These are phyloP conservation scores for Bryum argenteum DNA, from an alignment of 225 moss, liverwort and hornwort species.

Conservation along the genomic window DNA sequence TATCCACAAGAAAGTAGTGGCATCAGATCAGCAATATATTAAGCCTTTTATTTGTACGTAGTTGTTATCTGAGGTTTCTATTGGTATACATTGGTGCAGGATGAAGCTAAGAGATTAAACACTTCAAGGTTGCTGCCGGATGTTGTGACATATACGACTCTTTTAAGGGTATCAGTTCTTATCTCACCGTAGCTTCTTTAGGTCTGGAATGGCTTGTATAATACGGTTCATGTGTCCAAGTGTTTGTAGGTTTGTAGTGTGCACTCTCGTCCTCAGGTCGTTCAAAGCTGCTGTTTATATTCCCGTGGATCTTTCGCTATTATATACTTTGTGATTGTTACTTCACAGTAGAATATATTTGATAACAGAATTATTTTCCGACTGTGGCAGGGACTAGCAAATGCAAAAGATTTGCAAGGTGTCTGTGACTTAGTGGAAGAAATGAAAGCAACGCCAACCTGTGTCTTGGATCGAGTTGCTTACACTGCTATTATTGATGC, in stretches of 20 bases:
- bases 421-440: conserved; percentile 66
- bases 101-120: conserved; percentile 75
- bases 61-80: conserved; percentile 46
- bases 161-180: conserved; percentile 67
- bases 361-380: conserved; percentile 14
- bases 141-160: conserved; percentile 92
- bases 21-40: not conserved
- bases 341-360: not conserved
- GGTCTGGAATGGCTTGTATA: conserved; percentile 3
- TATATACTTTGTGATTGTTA: conserved; percentile 1
- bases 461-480: conserved; percentile 92
- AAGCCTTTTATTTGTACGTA: conserved; percentile 15
- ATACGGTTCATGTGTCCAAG: not conserved
- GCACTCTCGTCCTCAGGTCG: conserved; percentile 12
- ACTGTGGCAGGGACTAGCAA: conserved; percentile 68
- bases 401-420: conserved; percentile 52
- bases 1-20: conserved; percentile 13
- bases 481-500: conserved; percentile 93
- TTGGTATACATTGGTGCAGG: conserved; percentile 64
- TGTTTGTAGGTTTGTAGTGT: conserved; percentile 11
- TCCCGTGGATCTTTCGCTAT: conserved; percentile 2
- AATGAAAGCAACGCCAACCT: conserved; percentile 81
- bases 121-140: conserved; percentile 89
- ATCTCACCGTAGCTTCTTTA: not conserved
- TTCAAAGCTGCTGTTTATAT: conserved; percentile 20